Evolutionary conservation across 331 rosid genomes (phyloP).

Genomic region (Erythrophleum ivorense): DNA sequence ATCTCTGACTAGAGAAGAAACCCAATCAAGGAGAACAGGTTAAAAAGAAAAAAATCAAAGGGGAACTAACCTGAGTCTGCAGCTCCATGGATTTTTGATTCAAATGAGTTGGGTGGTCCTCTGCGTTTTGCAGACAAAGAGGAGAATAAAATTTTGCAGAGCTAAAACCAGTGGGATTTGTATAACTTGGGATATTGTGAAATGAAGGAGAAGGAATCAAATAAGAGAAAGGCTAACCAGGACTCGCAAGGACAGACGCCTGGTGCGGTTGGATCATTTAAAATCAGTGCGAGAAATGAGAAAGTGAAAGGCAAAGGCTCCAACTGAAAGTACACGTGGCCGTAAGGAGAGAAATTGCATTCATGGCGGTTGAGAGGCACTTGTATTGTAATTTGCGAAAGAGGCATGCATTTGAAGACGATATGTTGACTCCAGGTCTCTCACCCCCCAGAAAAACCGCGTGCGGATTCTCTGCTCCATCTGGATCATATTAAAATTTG

Average conservation of each 20-base stretch:
- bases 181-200: background rate
- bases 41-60: background rate
- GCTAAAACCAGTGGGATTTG: background rate
- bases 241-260: no score
- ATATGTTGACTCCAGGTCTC: background rate
- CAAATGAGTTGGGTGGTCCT: background rate
- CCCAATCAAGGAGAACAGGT: background rate
- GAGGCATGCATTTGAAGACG: background rate
- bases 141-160: background rate
- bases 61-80: background rate
- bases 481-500: no score
- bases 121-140: background rate
- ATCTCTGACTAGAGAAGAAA: background rate
- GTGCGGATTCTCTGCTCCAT: no score
- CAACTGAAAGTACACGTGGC: constrained; percentile 3
- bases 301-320: background rate
- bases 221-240: background rate
- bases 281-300: background rate
- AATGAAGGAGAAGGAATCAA: background rate
- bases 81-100: background rate
- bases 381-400: background rate
- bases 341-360: background rate
- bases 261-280: background rate
- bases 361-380: background rate
- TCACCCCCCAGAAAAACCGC: no score